Conservation (phyloP, 352 stramenopile species). For the Pythium aphanidermatum region DNA sequence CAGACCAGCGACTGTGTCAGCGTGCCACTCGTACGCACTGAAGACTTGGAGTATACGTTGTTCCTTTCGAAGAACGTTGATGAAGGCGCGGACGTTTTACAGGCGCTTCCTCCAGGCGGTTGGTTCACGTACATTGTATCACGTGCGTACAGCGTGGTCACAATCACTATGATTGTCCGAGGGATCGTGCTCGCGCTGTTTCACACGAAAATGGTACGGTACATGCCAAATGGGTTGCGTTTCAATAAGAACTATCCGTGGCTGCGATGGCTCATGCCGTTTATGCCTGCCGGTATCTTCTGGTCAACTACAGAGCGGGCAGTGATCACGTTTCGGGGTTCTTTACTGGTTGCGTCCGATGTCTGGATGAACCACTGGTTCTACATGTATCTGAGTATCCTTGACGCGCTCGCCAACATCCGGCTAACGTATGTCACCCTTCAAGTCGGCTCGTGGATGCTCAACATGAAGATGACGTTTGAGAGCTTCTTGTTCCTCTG, state of each 20-base stretch:
- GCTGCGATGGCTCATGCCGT: conserved; percentile 39
- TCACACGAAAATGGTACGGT: conserved; percentile 30
- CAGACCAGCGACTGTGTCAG: conserved; percentile 48
- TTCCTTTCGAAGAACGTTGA: conserved; percentile 38
- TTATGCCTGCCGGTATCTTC: conserved; percentile 32
- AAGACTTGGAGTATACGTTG: conserved; percentile 36
- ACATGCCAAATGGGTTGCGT: conserved; percentile 33
- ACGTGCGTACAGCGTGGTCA: conserved; percentile 36
- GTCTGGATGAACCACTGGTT: conserved; percentile 72
- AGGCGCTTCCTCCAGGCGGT: conserved; percentile 33
- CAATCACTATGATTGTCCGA: conserved; percentile 40
- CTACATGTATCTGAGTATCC: conserved; percentile 49
- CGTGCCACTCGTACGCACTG: conserved; percentile 29
- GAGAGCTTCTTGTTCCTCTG: conserved; percentile 57
- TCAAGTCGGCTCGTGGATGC: conserved; percentile 50
- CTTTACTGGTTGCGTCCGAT: conserved; percentile 44
- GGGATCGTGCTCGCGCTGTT: conserved; percentile 42
- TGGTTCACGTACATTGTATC: conserved; percentile 39
- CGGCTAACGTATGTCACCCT: conserved; percentile 40
- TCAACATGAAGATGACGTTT: conserved; percentile 35
- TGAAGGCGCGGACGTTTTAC: conserved; percentile 31
- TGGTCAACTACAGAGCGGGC: conserved; percentile 27
- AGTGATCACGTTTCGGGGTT: conserved; percentile 48
- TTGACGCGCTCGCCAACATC: conserved; percentile 39
- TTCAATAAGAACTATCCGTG: conserved; percentile 22